A percentile compares a stretch with the other conserved stretches of the same genome.
Evolutionary conservation across 768 basidiomycete species (phyloP).

Genomic region (Panaeolus papilionaceus): DNA sequence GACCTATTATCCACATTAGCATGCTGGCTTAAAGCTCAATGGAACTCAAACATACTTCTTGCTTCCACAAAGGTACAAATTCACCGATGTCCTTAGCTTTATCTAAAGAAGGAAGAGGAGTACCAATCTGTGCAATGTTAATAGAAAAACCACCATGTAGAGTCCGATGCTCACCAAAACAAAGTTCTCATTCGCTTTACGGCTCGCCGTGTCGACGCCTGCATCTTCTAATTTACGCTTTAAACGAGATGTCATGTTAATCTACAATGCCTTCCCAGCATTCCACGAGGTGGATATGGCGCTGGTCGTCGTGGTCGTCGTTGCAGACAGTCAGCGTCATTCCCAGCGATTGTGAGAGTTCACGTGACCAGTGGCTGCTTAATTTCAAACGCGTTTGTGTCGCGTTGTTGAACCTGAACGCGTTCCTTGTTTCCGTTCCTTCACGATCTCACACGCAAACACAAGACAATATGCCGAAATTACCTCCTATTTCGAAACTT

Average conservation of each 20-base stretch:
- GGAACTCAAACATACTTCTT: conserved; percentile 67
- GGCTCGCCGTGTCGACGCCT: conserved; percentile 73
- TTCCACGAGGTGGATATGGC: background rate
- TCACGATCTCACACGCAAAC: background rate
- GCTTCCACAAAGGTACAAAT: conserved; percentile 98
- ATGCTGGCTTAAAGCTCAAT: background rate
- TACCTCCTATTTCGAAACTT: conserved; percentile 38
- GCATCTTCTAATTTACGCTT: conserved; percentile 88
- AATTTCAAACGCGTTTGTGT: conserved; percentile 11
- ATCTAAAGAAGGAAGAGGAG: conserved; percentile 92
- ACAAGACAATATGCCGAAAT: background rate
- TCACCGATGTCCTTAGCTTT: conserved; percentile 92
- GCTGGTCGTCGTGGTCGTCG: conserved; percentile 5
- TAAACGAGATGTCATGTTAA: conserved; percentile 55
- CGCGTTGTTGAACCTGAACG: conserved; percentile 14
- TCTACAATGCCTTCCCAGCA: background rate
- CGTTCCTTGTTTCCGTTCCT: conserved; percentile 10
- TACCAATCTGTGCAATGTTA: conserved; percentile 75
- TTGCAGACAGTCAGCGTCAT: background rate
- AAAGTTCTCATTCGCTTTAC: conserved; percentile 82
- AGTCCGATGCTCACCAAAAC: conserved; percentile 63
- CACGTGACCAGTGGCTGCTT: conserved; percentile 1
- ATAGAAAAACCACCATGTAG: background rate
- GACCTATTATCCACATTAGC: conserved; percentile 53
- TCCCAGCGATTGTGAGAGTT: background rate